Evolutionary conservation across 208 protist genomes (phyloP).

Genomic region (Trypanosoma rangeli): DNA sequence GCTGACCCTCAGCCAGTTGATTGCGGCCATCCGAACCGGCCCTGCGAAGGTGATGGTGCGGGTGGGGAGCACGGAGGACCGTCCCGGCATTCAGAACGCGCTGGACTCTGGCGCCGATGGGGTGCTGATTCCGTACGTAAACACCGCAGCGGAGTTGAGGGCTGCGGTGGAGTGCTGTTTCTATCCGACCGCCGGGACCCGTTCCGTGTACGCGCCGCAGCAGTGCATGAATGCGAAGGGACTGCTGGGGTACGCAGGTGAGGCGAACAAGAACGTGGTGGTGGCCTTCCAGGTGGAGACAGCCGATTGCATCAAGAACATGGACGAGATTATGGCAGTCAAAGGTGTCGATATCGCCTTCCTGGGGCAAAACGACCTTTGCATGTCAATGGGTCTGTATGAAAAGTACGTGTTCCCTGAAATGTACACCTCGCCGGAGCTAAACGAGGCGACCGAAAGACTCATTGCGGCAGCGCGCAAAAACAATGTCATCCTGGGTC

Average conservation of each 20-base stretch:
- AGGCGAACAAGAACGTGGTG: conserved; percentile 77
- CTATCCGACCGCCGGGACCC: conserved; percentile 73
- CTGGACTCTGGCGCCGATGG: conserved; percentile 78
- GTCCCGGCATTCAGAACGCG: conserved; percentile 72
- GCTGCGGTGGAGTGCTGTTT: conserved; percentile 80
- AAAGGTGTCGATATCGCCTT: conserved; percentile 81
- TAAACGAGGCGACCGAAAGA: conserved; percentile 61
- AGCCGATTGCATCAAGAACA: conserved; percentile 74
- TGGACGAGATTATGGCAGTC: conserved; percentile 80
- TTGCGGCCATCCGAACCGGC: conserved; percentile 65
- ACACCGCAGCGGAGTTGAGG: conserved; percentile 68
- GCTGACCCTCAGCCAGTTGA: conserved; percentile 59
- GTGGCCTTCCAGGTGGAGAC: conserved; percentile 84
- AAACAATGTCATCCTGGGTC: conserved; percentile 69
- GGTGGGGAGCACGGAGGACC: conserved; percentile 69
- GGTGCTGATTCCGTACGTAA: conserved; percentile 83
- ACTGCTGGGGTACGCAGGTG: conserved; percentile 73
- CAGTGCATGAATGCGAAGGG: conserved; percentile 79
- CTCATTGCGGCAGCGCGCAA: conserved; percentile 66
- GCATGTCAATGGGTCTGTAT: conserved; percentile 85
- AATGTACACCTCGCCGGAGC: conserved; percentile 81
- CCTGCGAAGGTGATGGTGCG: conserved; percentile 68
- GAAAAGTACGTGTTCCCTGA: conserved; percentile 82
- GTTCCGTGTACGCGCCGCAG: conserved; percentile 77
- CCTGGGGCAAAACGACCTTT: conserved; percentile 80